phyloP scores from a whole-genome alignment of 805 yeast species.

The Wickerhamomyces tratensis region DNA sequence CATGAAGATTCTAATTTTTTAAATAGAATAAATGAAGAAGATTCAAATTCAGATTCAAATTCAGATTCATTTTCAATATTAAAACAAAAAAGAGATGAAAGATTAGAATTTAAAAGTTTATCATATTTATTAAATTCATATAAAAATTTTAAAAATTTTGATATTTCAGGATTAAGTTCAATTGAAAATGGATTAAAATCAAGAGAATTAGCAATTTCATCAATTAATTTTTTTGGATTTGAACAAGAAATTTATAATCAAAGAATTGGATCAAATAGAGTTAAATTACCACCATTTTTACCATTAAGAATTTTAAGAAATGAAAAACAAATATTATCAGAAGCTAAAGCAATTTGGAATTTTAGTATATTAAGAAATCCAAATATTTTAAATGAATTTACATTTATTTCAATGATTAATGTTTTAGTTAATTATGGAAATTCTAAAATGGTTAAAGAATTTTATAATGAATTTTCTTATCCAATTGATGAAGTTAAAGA shows the following conservation, averaged over 20 bases:
- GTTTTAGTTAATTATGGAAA: conserved; percentile 29
- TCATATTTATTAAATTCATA: conserved; percentile 38
- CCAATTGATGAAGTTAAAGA: conserved; percentile 15
- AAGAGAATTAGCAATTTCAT: conserved; percentile 35
- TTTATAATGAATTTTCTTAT: conserved; percentile 27
- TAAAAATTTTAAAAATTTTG: conserved; percentile 25
- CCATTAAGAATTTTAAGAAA: conserved; percentile 39
- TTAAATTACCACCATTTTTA: conserved; percentile 53
- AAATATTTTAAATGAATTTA: conserved; percentile 27
- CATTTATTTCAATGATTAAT: conserved; percentile 42
- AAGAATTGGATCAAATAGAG: conserved; percentile 4
- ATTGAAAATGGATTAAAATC: conserved; percentile 37
- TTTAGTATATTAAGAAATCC: conserved; percentile 38
- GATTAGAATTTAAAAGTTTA: neutral
- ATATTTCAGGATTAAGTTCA: conserved; percentile 25
- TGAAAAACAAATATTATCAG: conserved; percentile 45
- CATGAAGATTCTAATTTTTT: neutral
- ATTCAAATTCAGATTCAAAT: conserved; percentile 5
- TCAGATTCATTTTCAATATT: no score
- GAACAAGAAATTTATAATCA: conserved; percentile 10
- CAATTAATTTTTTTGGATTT: conserved; percentile 27
- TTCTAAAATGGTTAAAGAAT: conserved; percentile 24
- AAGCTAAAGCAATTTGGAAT: conserved; percentile 70
- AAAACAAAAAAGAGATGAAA: no score
- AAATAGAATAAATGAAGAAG: neutral